Evolutionary conservation across 805 yeast species (phyloP).

Genomic region (Martiniozyma abietophila): DNA sequence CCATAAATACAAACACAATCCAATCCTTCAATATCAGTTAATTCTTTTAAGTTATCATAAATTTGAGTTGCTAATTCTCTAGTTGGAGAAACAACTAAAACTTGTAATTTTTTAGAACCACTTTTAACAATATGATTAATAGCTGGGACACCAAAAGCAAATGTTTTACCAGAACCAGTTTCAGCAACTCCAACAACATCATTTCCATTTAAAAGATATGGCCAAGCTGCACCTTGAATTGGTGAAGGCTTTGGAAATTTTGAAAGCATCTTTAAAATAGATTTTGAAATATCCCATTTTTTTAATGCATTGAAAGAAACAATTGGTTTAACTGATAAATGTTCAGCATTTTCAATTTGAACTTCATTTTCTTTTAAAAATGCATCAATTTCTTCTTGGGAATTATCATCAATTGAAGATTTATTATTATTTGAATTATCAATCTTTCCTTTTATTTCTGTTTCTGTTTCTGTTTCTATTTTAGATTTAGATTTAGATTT

Average conservation of each 20-base stretch:
- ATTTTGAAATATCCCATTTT: constrained; percentile 35
- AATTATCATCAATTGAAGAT: constrained; percentile 2
- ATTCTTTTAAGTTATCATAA: constrained; percentile 65
- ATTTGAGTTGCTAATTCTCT: constrained; percentile 96
- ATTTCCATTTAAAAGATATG: constrained; percentile 58
- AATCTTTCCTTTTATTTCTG: constrained; percentile 19
- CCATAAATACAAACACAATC: constrained; percentile 86
- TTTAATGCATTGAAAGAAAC: constrained; percentile 54
- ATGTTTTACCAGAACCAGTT: constrained; percentile 95
- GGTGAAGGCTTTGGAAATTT: constrained; percentile 91
- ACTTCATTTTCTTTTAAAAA: constrained; percentile 70
- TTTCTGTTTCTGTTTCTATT: constrained; percentile 28
- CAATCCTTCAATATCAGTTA: constrained; percentile 53
- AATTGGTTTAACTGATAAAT: constrained; percentile 53
- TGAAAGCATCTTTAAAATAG: constrained; percentile 50
- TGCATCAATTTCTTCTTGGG: constrained; percentile 46
- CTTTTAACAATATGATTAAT: constrained; percentile 51
- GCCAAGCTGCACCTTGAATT: constrained; percentile 71
- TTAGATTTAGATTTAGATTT: too few species aligned
- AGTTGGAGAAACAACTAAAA: constrained; percentile 88
- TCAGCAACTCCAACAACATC: constrained; percentile 95
- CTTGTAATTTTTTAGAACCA: constrained; percentile 48
- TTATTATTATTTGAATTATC: constrained; percentile 17
- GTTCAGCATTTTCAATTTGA: constrained; percentile 59
- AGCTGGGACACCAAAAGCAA: constrained; percentile 98